phyloP scores from a whole-genome alignment of 441 rosid genomes.

The Aquilaria agallochum region DNA sequence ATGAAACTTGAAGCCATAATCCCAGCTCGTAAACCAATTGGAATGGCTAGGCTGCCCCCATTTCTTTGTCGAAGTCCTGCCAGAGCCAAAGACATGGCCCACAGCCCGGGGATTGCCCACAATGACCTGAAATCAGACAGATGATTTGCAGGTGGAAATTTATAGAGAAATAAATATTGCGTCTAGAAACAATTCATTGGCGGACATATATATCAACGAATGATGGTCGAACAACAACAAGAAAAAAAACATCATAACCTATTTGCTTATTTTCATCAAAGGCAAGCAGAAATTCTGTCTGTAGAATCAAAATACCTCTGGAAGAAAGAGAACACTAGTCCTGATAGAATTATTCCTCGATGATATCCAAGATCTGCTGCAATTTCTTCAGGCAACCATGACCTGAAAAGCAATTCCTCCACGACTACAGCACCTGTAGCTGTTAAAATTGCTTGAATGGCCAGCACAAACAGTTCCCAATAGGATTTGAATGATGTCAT shows the following conservation, averaged over 20 bases:
- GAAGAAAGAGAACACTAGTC: constrained; percentile 64
- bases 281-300: background rate
- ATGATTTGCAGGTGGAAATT: background rate
- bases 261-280: background rate
- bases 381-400: constrained; percentile 90
- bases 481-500: constrained; percentile 37
- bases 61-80: constrained; percentile 65
- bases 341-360: constrained; percentile 72
- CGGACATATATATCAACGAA: no score
- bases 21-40: constrained; percentile 78
- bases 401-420: constrained; percentile 87
- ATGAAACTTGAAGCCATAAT: constrained; percentile 62
- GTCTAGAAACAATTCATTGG: no score
- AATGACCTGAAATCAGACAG: constrained; percentile 52
- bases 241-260: no score
- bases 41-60: constrained; percentile 65
- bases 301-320: constrained; percentile 55
- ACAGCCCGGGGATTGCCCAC: constrained; percentile 69
- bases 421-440: constrained; percentile 68
- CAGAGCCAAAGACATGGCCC: constrained; percentile 78
- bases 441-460: constrained; percentile 51
- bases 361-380: constrained; percentile 79
- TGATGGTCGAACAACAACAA: no score
- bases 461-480: constrained; percentile 38
- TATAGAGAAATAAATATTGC: no score